Evolutionary conservation across 2,329 filamentous ascomycete species (phyloP), one percentile per base, ranked within the genome.

Genomic region (Xylariales sp.): DNA sequence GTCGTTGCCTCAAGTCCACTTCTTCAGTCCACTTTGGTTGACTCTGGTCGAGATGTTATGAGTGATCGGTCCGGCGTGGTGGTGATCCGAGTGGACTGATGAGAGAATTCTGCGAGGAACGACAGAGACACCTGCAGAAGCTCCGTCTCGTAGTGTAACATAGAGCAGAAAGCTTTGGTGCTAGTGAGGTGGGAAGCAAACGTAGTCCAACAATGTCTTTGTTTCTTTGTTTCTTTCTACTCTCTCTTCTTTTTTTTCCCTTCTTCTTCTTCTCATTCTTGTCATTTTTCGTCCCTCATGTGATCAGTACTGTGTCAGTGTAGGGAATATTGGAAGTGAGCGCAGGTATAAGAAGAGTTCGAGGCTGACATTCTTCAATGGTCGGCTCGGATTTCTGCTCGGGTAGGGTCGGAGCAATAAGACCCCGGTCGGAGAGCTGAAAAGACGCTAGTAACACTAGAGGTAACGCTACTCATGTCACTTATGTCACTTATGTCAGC

Each of bases 81-180:
- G 65, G 69, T 67, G 68, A 67, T 71, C 72, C 72, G 64, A 64
- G 52, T 55, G 43, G 60, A 55, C 60, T 55, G 60, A 54, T 55
- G 32, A 55, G 39, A 41, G 52, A 56, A 56, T 62, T 62, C 50
- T 60, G 57, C 18, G 18, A 49, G 12, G 36, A 3, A 14, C 10
- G 10, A 34, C 32, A 41, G 28, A 10, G 39, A 30, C 18, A 43
- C 18, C 6, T 55, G 18, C 39, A 41, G 30, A 34, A 3, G 8
- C 34, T 41, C n/a, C 28, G 14, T 14, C 16, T 28, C 14, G 23
- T 16, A 10, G 39, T 45, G 54, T 18, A 45, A 32, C 39, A 1
- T 43, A n/a, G 12, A 18, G 3, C 18, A 49, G 46, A 14, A 23
- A 23, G 23, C 23, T 23, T 23, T 23, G 23, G 23, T 23, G 9